phyloP scores from a whole-genome alignment of 2,329 filamentous ascomycete species.

The Colletotrichum camelliae region DNA sequence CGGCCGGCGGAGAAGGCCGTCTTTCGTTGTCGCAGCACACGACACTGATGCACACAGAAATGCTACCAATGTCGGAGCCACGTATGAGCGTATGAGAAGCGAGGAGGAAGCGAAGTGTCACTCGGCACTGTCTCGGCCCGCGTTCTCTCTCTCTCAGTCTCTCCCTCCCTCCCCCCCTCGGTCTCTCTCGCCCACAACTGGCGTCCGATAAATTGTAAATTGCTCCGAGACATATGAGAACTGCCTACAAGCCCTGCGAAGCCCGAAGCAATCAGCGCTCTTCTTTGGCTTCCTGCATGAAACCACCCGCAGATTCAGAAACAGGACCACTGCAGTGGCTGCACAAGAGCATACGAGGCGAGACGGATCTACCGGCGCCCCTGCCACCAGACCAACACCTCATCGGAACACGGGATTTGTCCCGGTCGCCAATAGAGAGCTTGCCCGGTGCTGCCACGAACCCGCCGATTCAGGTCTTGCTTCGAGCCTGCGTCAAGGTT shows the following conservation, averaged over 20 bases:
- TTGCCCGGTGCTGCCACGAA: neutral
- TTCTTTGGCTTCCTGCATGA: constrained; percentile 10
- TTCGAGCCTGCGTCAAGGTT: neutral
- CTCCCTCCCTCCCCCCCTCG: neutral
- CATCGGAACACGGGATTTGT: neutral
- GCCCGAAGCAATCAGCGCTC: neutral
- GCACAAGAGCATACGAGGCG: neutral
- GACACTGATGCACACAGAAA: neutral
- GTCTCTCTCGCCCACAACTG: neutral
- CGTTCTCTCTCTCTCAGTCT: neutral
- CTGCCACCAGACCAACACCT: neutral
- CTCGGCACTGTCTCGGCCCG: neutral
- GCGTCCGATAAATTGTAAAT: neutral
- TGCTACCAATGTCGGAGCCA: neutral
- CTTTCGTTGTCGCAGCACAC: neutral
- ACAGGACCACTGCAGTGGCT: constrained; percentile 3
- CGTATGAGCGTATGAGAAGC: neutral
- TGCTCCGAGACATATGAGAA: constrained; percentile 3
- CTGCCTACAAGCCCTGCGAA: neutral
- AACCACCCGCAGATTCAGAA: constrained; percentile 15
- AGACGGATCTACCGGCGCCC: neutral
- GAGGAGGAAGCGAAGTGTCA: neutral
- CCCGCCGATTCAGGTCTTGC: neutral
- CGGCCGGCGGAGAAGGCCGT: neutral
- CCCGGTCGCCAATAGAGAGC: neutral